Conservation (phyloP, 208 protist species). For the Acanthamoeba triangularis region DNA sequence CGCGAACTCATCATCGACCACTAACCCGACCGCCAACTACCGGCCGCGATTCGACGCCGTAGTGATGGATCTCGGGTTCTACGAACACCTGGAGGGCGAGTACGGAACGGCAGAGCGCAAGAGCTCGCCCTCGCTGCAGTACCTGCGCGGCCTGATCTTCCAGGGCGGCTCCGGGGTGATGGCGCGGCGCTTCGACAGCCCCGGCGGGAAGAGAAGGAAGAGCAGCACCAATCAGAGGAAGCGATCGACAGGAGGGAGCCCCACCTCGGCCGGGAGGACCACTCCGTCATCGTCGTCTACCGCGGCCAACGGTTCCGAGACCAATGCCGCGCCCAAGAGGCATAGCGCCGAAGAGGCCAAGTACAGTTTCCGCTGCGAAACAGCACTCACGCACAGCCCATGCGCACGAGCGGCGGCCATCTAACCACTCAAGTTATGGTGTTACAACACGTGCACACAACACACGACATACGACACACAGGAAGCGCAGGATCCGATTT, state of each 20-base stretch:
- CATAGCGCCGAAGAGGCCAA: background rate
- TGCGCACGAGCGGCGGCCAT: too few relatives aligned
- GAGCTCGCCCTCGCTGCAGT: background rate
- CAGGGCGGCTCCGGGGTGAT: background rate
- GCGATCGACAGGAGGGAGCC: background rate
- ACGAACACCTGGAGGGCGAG: conserved; percentile 20
- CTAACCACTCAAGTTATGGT: too few relatives aligned
- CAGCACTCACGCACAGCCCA: too few relatives aligned
- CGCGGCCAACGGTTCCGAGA: background rate
- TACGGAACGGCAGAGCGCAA: background rate
- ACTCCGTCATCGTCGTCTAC: background rate
- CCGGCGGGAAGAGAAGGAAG: background rate
- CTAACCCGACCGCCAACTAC: background rate
- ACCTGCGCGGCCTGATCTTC: conserved; percentile 23
- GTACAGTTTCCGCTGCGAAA: background rate
- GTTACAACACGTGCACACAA: too few relatives aligned
- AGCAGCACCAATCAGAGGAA: background rate
- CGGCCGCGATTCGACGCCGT: conserved; percentile 23
- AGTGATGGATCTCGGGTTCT: conserved; percentile 18
- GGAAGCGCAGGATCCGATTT: conserved; percentile 13
- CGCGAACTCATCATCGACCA: background rate
- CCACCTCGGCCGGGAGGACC: background rate
- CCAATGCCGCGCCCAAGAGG: background rate
- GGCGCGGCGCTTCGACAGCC: background rate
- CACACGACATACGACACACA: background rate